phyloP scores from a whole-genome alignment of 768 basidiomycete species.

The Boletus rubropictus region DNA sequence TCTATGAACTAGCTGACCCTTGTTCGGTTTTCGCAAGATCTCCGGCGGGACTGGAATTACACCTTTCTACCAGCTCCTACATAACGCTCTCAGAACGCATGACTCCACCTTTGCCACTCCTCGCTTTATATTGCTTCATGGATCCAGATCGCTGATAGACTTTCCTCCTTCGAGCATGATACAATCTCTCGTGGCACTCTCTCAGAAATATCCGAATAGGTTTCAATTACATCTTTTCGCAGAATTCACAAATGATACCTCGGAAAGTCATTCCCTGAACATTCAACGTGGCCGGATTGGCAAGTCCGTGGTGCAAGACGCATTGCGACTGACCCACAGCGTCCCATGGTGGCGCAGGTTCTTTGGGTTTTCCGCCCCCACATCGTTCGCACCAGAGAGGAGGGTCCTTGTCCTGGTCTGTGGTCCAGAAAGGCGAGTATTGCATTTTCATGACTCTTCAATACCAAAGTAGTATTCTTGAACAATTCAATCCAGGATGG shows the following conservation, averaged over 20 bases:
- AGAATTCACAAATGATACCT: slow-evolving; percentile 35
- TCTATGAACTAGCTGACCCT: not conserved
- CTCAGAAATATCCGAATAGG: slow-evolving; percentile 46
- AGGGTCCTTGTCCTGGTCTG: slow-evolving; percentile 67
- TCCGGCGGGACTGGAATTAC: slow-evolving; percentile 87
- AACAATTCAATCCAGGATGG: slow-evolving; percentile 49
- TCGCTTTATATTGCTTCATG: slow-evolving; percentile 69
- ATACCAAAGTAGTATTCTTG: not conserved
- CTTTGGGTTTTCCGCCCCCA: slow-evolving; percentile 11
- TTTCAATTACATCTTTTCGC: slow-evolving; percentile 61
- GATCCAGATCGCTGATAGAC: slow-evolving; percentile 54
- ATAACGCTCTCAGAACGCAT: slow-evolving; percentile 40
- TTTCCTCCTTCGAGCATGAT: slow-evolving; percentile 65
- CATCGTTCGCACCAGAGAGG: slow-evolving; percentile 25
- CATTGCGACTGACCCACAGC: slow-evolving; percentile 30
- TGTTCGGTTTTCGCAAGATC: slow-evolving; percentile 46
- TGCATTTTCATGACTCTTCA: not conserved
- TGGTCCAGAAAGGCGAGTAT: slow-evolving; percentile 74
- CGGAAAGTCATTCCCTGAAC: slow-evolving; percentile 14
- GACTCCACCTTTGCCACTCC: slow-evolving; percentile 33
- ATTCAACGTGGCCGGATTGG: slow-evolving; percentile 51
- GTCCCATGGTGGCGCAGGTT: slow-evolving; percentile 29
- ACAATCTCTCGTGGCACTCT: slow-evolving; percentile 43
- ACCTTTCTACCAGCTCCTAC: slow-evolving; percentile 76
- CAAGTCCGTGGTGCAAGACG: slow-evolving; percentile 41